phyloP scores from a whole-genome alignment of 805 yeast species.

The Monosporozyma servazzii region DNA sequence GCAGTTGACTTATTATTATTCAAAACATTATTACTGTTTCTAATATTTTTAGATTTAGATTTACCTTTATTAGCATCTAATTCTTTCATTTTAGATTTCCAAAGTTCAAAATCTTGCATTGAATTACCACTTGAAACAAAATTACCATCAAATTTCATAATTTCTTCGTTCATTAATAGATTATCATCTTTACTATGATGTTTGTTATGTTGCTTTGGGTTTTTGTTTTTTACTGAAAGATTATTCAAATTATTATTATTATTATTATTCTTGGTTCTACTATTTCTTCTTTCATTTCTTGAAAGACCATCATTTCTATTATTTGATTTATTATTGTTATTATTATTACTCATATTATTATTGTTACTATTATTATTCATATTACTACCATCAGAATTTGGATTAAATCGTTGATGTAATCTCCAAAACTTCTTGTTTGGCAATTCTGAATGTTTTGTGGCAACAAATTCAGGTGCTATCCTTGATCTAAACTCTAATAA shows the following conservation, averaged over 20 bases:
- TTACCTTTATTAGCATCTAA: conserved; percentile 27
- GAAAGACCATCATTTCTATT: conserved; percentile 8
- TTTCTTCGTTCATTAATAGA: conserved; percentile 11
- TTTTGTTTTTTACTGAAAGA: conserved; percentile 10
- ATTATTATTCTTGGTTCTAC: conserved; percentile 11
- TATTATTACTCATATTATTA: conserved; percentile 8
- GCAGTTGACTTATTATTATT: neutral
- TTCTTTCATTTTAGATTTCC: conserved; percentile 33
- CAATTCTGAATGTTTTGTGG: conserved; percentile 28
- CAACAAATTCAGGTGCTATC: conserved; percentile 27
- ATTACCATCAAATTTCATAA: conserved; percentile 26
- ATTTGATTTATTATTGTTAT: conserved; percentile 8
- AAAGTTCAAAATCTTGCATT: conserved; percentile 34
- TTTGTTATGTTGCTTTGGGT: neutral
- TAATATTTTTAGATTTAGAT: neutral
- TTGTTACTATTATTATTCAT: conserved; percentile 7
- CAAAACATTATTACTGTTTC: neutral
- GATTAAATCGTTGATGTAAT: conserved; percentile 24
- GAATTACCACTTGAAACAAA: conserved; percentile 29
- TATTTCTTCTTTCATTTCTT: conserved; percentile 13
- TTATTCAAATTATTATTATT: conserved; percentile 6
- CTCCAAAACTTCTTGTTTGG: conserved; percentile 47
- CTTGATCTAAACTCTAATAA: conserved; percentile 13
- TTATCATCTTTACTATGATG: conserved; percentile 7
- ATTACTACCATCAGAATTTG: conserved; percentile 10